phyloP scores from a whole-genome alignment of 2,329 filamentous ascomycete genomes.

The Ophiocordyceps sinensis region DNA sequence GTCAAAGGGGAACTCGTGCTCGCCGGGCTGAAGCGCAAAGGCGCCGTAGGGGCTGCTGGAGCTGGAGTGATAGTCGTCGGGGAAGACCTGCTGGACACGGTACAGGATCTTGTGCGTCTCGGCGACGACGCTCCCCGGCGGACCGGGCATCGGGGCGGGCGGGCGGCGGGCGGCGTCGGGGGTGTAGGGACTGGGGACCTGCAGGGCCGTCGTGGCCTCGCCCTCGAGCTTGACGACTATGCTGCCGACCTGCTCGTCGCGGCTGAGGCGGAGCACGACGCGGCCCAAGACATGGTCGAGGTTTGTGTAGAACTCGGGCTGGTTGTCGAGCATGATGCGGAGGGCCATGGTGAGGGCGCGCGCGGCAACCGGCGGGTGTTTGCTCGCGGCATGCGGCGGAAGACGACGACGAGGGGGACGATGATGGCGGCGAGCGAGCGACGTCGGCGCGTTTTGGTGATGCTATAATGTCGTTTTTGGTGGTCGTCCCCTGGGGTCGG shows the following conservation, averaged over 20 bases:
- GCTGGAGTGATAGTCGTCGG: conserved; percentile 33
- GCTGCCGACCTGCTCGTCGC: conserved; percentile 54
- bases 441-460: too few relatives aligned
- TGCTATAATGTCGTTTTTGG: too few relatives aligned
- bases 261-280: conserved; percentile 41
- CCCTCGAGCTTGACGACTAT: conserved; percentile 76
- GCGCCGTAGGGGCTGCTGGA: conserved; percentile 26
- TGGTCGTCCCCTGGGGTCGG: too few relatives aligned
- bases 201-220: conserved; percentile 55
- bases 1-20: conserved; percentile 62
- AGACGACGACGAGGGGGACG: background rate
- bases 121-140: conserved; percentile 28
- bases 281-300: conserved; percentile 57
- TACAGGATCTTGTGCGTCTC: conserved; percentile 65
- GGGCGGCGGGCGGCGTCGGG: conserved; percentile 22
- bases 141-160: conserved; percentile 13
- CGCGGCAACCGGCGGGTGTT: background rate
- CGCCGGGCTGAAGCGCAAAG: conserved; percentile 50
- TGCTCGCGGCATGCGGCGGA: background rate
- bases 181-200: conserved; percentile 31
- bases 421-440: too few relatives aligned
- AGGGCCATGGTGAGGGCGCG: conserved; percentile 41
- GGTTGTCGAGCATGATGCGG: conserved; percentile 49
- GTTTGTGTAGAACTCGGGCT: conserved; percentile 63
- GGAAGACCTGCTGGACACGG: conserved; percentile 58